Percentiles rank a stretch among this genome's conserved stretches.
Conservation (phyloP, 1,139 yeast genomes). For the Saccharomyces hybrid region DNA sequence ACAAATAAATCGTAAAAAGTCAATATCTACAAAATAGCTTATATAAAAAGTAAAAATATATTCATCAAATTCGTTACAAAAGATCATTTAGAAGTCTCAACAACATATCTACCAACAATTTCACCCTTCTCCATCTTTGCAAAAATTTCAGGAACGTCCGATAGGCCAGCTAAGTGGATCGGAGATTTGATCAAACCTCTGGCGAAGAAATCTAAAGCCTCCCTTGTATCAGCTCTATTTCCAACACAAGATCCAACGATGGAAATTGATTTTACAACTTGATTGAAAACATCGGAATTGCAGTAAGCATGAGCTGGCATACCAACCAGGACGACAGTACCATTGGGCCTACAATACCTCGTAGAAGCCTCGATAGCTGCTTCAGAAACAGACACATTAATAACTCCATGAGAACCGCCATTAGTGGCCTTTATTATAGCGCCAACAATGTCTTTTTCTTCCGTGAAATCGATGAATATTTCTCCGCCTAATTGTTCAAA, state of each 20-base stretch:
- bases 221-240: slow-evolving; percentile 65
- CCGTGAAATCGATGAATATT: slow-evolving; percentile 56
- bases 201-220: slow-evolving; percentile 58
- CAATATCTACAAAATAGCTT: background rate
- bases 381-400: slow-evolving; percentile 75
- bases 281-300: slow-evolving; percentile 48
- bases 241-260: slow-evolving; percentile 64
- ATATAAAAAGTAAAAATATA: background rate
- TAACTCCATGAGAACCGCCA: slow-evolving; percentile 75
- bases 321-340: slow-evolving; percentile 76
- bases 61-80: background rate
- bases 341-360: slow-evolving; percentile 62
- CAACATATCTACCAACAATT: slow-evolving; percentile 58
- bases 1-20: background rate
- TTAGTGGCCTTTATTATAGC: slow-evolving; percentile 52
- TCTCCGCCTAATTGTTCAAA: slow-evolving; percentile 61
- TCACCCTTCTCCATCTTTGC: slow-evolving; percentile 55
- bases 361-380: slow-evolving; percentile 63
- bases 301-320: slow-evolving; percentile 66
- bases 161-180: slow-evolving; percentile 51
- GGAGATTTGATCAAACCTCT: slow-evolving; percentile 60
- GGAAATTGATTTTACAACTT: slow-evolving; percentile 49
- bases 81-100: slow-evolving; percentile 40
- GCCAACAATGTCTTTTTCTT: slow-evolving; percentile 43
- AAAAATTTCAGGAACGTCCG: slow-evolving; percentile 48